phyloP scores from a whole-genome alignment of 495 filamentous ascomycete genomes.

The Hypoxylon perforatum region DNA sequence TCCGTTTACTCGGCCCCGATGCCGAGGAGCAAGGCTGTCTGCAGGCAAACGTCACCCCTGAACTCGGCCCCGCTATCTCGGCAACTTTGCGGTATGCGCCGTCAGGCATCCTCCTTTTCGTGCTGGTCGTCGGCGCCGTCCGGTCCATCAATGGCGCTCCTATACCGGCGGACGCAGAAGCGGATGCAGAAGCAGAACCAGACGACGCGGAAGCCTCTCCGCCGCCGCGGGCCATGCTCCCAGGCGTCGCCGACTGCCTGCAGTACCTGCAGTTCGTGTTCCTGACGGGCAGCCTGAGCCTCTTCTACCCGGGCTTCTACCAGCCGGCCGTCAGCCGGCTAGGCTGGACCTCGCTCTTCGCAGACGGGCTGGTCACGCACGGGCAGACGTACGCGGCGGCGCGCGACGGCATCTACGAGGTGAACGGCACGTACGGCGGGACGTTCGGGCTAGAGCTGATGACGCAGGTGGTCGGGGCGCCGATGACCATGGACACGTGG shows the following conservation, averaged over 20 bases:
- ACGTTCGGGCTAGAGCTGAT: constrained; percentile 34
- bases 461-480: constrained; percentile 32
- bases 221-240: constrained; percentile 13
- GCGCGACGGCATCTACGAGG: constrained; percentile 30
- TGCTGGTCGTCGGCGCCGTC: constrained; percentile 6
- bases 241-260: constrained; percentile 60
- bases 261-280: constrained; percentile 85
- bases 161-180: not conserved
- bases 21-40: constrained; percentile 1
- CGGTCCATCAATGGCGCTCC: not conserved
- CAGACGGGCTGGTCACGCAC: constrained; percentile 20
- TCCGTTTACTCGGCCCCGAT: constrained; percentile 1
- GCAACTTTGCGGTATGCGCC: constrained; percentile 14
- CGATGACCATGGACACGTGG: constrained; percentile 28
- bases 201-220: too few relatives aligned
- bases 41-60: constrained; percentile 20
- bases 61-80: not conserved
- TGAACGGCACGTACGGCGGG: constrained; percentile 30
- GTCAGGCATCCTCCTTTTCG: constrained; percentile 19
- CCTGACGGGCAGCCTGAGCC: constrained; percentile 72
- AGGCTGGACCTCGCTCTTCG: constrained; percentile 25
- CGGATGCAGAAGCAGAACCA: too few relatives aligned
- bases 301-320: constrained; percentile 81
- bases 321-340: constrained; percentile 68
- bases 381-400: constrained; percentile 16